Percentiles rank a stretch among this genome's conserved stretches.
Evolutionary conservation across 2,329 filamentous ascomycete genomes (phyloP).

Genomic region (Arthrocladium fulminans): DNA sequence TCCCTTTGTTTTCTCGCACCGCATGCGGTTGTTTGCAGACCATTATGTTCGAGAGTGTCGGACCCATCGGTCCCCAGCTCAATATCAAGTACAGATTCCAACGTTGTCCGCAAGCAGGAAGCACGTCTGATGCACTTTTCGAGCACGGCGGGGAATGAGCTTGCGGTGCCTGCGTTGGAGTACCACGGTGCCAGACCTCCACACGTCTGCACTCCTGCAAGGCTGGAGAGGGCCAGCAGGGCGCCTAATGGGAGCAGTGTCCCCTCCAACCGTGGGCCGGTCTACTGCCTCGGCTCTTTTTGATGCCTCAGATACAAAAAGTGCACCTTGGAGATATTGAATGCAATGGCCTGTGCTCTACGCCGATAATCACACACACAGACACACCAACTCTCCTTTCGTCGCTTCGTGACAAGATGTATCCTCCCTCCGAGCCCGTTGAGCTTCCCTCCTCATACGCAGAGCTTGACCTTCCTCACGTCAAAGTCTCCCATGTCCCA

Average conservation of each 20-base stretch:
- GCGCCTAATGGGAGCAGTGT: neutral
- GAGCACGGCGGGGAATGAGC: no score
- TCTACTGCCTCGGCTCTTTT: neutral
- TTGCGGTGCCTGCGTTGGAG: no score
- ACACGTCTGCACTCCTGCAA: no score
- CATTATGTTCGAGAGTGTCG: no score
- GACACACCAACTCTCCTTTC: neutral
- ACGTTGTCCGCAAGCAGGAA: no score
- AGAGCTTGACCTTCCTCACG: constrained; percentile 24
- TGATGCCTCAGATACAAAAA: neutral
- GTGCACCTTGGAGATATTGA: neutral
- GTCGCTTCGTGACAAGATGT: constrained; percentile 2
- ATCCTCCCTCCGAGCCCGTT: constrained; percentile 12
- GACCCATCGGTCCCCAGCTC: no score
- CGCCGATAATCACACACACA: neutral
- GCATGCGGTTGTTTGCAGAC: no score
- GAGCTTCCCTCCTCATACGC: constrained; percentile 30
- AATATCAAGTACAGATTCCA: no score
- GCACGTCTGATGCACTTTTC: no score
- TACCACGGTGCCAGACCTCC: no score
- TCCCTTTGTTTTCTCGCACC: no score
- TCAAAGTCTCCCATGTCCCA: constrained; percentile 33
- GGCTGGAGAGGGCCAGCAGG: no score
- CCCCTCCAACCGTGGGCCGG: neutral
- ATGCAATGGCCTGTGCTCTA: neutral